These are phyloP conservation scores for Hyaloscypha hepaticicola DNA, from an alignment of 495 filamentous ascomycete genomes.

Conservation along the genomic window DNA sequence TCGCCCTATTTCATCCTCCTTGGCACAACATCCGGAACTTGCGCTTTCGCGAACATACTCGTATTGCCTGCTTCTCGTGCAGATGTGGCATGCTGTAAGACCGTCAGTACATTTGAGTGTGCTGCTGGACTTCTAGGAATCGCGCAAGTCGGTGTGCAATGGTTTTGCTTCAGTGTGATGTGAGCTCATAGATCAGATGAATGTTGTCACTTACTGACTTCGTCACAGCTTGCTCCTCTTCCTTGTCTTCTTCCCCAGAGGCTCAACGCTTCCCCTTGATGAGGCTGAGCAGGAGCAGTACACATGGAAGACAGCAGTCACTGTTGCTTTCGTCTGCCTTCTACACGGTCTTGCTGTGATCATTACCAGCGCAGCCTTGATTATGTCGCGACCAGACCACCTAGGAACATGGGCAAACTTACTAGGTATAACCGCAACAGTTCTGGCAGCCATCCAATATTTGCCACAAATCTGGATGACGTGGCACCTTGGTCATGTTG, in stretches of 20 bases:
- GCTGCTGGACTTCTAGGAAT: slow-evolving; percentile 82
- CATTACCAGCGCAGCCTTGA: slow-evolving; percentile 62
- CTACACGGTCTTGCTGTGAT: slow-evolving; percentile 68
- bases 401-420: slow-evolving; percentile 78
- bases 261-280: slow-evolving; percentile 48
- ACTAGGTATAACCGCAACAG: slow-evolving; percentile 72
- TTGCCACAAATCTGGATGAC: slow-evolving; percentile 93
- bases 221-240: slow-evolving; percentile 74
- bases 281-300: slow-evolving; percentile 45
- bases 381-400: slow-evolving; percentile 52
- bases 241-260: slow-evolving; percentile 77
- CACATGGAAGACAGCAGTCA: slow-evolving; percentile 71
- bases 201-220: neutral
- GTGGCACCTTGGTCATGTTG: slow-evolving; percentile 75
- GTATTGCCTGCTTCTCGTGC: slow-evolving; percentile 72
- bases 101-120: slow-evolving; percentile 78
- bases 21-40: slow-evolving; percentile 83
- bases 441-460: slow-evolving; percentile 88
- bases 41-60: slow-evolving; percentile 87
- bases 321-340: slow-evolving; percentile 66
- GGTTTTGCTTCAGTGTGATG: slow-evolving; percentile 90
- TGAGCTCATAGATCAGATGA: slow-evolving; percentile 41
- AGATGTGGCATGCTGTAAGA: slow-evolving; percentile 81
- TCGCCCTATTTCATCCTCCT: slow-evolving; percentile 92
- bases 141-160: slow-evolving; percentile 85